These are phyloP conservation scores for Chalaropsis thielavioides DNA, from an alignment of 2,329 filamentous ascomycete genomes.

Conservation along the genomic window DNA sequence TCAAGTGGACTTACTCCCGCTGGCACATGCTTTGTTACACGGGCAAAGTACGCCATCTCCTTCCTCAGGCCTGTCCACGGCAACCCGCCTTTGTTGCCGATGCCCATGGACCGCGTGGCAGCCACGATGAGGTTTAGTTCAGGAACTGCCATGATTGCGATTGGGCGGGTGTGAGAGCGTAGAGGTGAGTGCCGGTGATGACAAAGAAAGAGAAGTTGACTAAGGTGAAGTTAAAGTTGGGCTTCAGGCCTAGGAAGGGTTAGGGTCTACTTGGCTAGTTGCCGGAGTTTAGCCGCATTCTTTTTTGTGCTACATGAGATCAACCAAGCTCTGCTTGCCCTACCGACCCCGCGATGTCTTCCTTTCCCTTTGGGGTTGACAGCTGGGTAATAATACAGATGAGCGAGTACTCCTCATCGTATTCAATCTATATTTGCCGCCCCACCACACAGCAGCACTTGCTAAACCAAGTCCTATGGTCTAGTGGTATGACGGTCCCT, in stretches of 20 bases:
- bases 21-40: constrained; percentile 60
- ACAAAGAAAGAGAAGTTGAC: background rate
- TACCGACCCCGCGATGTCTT: background rate
- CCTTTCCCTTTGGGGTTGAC: background rate
- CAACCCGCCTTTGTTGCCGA: constrained; percentile 62
- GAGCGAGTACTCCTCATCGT: too few species aligned
- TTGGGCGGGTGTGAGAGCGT: background rate
- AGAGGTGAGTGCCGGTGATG: background rate
- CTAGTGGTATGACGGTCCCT: constrained; percentile 1
- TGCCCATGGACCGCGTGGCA: constrained; percentile 81
- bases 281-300: background rate
- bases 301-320: background rate
- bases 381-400: too few species aligned
- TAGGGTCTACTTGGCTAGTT: background rate
- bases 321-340: background rate
- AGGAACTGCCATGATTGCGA: background rate
- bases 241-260: background rate
- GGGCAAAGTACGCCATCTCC: constrained; percentile 91
- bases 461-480: background rate
- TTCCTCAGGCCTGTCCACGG: constrained; percentile 81
- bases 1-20: constrained; percentile 24
- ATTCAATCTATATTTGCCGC: too few species aligned
- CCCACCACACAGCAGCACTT: too few species aligned
- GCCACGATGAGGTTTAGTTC: constrained; percentile 86
- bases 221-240: background rate